A percentile compares a stretch with the other conserved stretches of the same genome.
phyloP scores from a whole-genome alignment of 1,284 basidiomycete genomes.

The Gymnopus androsaceus region DNA sequence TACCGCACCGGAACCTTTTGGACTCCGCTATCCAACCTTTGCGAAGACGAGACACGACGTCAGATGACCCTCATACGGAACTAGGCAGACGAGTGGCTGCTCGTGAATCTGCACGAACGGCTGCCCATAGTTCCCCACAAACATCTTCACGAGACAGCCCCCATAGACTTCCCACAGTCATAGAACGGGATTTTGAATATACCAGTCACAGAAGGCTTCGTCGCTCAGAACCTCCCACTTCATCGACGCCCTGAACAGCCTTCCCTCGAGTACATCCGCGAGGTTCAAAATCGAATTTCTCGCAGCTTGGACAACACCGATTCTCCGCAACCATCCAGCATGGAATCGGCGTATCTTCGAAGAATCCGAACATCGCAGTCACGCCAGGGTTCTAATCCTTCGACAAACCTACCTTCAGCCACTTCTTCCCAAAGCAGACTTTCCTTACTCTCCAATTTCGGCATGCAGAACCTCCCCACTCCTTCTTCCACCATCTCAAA shows the following conservation, averaged over 20 bases:
- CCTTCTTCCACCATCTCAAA: constrained; percentile 31
- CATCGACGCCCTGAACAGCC: neutral
- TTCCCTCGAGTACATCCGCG: constrained; percentile 7
- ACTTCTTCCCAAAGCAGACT: constrained; percentile 26
- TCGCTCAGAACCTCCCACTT: constrained; percentile 11
- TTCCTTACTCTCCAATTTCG: constrained; percentile 23
- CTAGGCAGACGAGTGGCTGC: constrained; percentile 55
- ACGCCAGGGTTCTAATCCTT: constrained; percentile 23
- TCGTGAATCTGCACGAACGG: constrained; percentile 38
- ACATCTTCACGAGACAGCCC: constrained; percentile 16
- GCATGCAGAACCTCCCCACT: constrained; percentile 39
- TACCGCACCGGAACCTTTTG: constrained; percentile 24
- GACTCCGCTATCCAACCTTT: constrained; percentile 25
- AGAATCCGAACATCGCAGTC: constrained; percentile 1
- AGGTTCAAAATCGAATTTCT: constrained; percentile 2
- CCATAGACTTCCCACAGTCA: constrained; percentile 26
- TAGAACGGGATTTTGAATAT: constrained; percentile 37
- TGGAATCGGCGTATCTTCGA: constrained; percentile 6
- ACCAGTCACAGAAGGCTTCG: constrained; percentile 19
- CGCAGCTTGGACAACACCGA: constrained; percentile 5
- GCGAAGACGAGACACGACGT: constrained; percentile 22
- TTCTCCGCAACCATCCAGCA: neutral
- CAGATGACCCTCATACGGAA: constrained; percentile 45
- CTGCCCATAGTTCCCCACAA: constrained; percentile 11
- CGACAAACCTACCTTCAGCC: constrained; percentile 21